Percentiles rank a stretch among this genome's conserved stretches.
These are phyloP conservation scores for Mycena pura DNA, from an alignment of 768 basidiomycete species.

Conservation along the genomic window DNA sequence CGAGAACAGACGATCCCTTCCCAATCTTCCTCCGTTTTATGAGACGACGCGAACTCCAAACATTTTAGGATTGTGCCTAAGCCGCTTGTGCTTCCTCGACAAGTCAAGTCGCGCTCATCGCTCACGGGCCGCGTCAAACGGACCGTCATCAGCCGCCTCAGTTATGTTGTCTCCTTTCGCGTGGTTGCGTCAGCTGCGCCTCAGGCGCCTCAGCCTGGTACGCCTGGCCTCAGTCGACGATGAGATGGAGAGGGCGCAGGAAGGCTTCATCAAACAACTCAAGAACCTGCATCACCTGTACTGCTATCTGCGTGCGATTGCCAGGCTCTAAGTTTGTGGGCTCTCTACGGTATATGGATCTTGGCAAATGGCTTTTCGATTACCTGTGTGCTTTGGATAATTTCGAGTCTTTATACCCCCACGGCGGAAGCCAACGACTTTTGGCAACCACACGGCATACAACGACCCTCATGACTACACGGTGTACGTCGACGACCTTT, in stretches of 20 bases:
- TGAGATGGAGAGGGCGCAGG: neutral
- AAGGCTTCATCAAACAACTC: neutral
- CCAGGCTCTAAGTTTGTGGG: neutral
- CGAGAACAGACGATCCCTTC: constrained; percentile 16
- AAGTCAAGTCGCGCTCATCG: constrained; percentile 7
- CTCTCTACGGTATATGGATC: neutral
- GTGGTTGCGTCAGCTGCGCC: neutral
- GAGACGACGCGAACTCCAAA: neutral
- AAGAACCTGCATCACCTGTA: neutral
- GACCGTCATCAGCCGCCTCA: neutral
- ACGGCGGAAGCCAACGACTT: constrained; percentile 2
- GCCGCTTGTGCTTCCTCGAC: constrained; percentile 17
- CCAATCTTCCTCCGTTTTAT: neutral
- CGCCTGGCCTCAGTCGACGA: neutral
- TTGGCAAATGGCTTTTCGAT: constrained; percentile 1
- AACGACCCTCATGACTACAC: neutral
- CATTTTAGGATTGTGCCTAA: neutral
- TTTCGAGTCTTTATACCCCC: neutral
- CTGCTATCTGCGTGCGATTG: neutral
- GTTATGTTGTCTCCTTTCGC: neutral
- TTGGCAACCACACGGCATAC: neutral
- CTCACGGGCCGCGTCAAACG: neutral
- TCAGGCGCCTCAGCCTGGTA: constrained; percentile 6
- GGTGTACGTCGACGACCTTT: neutral
- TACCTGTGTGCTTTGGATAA: neutral